These are phyloP conservation scores for Diaporthe vexans DNA, from an alignment of 2,329 filamentous ascomycete species.

Conservation along the genomic window DNA sequence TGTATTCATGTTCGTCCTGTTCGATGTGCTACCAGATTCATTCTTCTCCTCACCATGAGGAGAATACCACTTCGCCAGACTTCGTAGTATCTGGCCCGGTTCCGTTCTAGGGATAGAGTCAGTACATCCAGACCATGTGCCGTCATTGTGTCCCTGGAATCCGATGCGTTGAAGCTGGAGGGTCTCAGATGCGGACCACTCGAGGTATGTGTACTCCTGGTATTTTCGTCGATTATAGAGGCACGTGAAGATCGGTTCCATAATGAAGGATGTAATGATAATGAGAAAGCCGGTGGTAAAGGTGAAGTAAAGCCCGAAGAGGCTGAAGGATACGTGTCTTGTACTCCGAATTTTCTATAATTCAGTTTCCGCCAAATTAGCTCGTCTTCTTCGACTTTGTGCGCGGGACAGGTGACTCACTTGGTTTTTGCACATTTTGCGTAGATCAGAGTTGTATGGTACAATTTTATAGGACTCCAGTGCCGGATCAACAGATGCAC, in stretches of 20 bases:
- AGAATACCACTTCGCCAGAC: background rate
- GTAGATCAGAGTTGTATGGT: background rate
- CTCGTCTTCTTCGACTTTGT: too few relatives aligned
- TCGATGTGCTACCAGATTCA: background rate
- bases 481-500: background rate
- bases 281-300: background rate
- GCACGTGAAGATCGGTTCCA: background rate
- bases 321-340: background rate
- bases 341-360: background rate
- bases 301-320: background rate
- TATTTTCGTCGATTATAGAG: background rate
- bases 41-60: background rate
- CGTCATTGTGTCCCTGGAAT: background rate
- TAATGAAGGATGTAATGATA: background rate
- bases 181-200: background rate
- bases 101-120: background rate
- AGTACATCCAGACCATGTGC: background rate
- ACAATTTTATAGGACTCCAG: background rate
- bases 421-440: background rate
- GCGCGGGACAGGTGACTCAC: background rate
- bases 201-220: background rate
- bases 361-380: background rate
- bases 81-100: background rate
- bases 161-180: background rate
- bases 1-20: too few relatives aligned